Base-by-base conservation (phyloP, 202 grass and related monocot genomes). In the Eragrostis tef region DNA sequence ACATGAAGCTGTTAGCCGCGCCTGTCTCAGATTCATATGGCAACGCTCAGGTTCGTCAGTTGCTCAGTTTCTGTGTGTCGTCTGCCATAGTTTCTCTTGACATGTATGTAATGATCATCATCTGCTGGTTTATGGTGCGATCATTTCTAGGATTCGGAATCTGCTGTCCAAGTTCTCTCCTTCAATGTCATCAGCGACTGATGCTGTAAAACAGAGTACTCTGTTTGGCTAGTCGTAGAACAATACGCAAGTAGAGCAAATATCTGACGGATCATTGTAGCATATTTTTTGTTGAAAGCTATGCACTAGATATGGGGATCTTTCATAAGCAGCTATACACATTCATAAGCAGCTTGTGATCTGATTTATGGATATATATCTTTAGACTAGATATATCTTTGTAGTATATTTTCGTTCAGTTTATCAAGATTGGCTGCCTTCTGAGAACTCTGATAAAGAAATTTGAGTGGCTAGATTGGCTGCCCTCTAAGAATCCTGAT, bases 141-240 rank as follows among this genome's bases (percentile, higher is more conserved):
- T 94, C 44, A 91, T 91, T 62, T 85, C 86, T 39, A 89, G 74
- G 31, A 65, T 94, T 47, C 89, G 84, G 2, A 86, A 83, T 34
- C 26, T 87, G 16, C 78, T 94, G 2, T 94, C 87, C 4, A 94
- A 85, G 61, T 94, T 94, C 78, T 94, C 78, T 87, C 84, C 64
- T 51, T 89, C 70, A 83, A 71, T 65, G 53, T 91, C 15, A 74
- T 74, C 64, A 12, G 17, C 21, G 84, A 77, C 46, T 88, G 73
- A 56, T 74, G 7, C 31, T 61, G 44, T 0, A 14, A 20, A 42
- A 2, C 21, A 16, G 15, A 43, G 6, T 6, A 5, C 3, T 39
- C 34, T 15, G 0, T 69, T 70, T n/a, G 15, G n/a, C 27, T 43
- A 42, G 72, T 47, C 25, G 34, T 51, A 50, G 17, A 65, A 13